Evolutionary conservation across 495 filamentous ascomycete genomes (phyloP).

Genomic region (Trichoderma orchidacearum): DNA sequence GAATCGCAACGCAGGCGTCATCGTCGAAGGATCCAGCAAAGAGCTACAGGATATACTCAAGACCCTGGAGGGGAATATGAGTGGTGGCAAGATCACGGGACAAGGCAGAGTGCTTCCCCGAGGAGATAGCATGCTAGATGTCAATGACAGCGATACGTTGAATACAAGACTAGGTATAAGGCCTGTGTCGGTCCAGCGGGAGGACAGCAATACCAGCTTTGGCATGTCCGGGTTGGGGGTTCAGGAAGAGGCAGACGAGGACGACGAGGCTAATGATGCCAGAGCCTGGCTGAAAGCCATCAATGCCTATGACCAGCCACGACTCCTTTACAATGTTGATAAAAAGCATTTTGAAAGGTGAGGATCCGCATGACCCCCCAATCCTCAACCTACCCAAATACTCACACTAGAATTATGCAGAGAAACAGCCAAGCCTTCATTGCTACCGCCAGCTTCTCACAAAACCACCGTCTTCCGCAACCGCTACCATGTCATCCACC

Average conservation of each 20-base stretch:
- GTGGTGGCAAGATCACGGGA: conserved; percentile 51
- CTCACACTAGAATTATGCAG: conserved; percentile 14
- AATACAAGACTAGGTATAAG: conserved; percentile 29
- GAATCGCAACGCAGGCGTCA: conserved; percentile 65
- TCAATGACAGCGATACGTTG: conserved; percentile 19
- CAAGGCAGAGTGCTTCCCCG: conserved; percentile 36
- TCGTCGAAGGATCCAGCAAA: conserved; percentile 70
- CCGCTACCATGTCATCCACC: conserved; percentile 79
- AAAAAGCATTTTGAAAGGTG: conserved; percentile 87
- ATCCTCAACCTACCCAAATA: background rate
- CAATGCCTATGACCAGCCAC: conserved; percentile 73
- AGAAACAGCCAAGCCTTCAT: conserved; percentile 49
- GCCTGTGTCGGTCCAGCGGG: conserved; percentile 25
- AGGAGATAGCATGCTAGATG: conserved; percentile 41
- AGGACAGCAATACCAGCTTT: conserved; percentile 50
- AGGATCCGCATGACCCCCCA: conserved; percentile 1
- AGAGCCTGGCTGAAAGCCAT: conserved; percentile 69
- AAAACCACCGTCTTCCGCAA: conserved; percentile 81
- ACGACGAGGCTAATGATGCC: conserved; percentile 43
- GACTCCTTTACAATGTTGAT: conserved; percentile 65
- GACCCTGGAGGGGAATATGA: conserved; percentile 70
- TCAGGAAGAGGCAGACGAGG: conserved; percentile 46
- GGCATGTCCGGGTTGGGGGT: conserved; percentile 46
- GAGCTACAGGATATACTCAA: conserved; percentile 71
- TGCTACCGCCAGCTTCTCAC: conserved; percentile 67